These are phyloP conservation scores for Salmacisia buchloeana DNA, from an alignment of 1,284 basidiomycete species.

Conservation along the genomic window DNA sequence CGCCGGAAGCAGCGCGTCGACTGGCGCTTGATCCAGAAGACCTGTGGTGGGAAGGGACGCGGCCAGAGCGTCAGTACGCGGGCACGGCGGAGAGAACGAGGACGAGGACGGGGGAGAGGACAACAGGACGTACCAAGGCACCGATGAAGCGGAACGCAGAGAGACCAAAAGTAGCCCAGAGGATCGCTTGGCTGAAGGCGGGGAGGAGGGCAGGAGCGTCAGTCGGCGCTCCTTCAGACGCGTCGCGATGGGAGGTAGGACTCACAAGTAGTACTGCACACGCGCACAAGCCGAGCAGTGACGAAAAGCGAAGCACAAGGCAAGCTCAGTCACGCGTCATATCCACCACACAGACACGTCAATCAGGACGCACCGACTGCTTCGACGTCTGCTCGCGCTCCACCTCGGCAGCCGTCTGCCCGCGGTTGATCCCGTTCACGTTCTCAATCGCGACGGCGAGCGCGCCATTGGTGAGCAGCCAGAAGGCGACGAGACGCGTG, in stretches of 20 bases:
- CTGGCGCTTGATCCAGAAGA: conserved; percentile 45
- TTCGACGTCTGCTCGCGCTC: conserved; percentile 52
- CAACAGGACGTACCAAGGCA: conserved; percentile 22
- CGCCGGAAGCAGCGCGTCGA: conserved; percentile 41
- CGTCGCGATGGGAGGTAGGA: background rate
- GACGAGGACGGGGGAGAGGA: too few relatives aligned
- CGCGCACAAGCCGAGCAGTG: background rate
- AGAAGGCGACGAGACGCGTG: conserved; percentile 48
- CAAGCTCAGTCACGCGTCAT: background rate
- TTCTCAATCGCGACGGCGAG: conserved; percentile 78
- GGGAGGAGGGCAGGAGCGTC: background rate
- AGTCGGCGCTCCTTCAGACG: too few relatives aligned
- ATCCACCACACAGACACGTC: conserved; percentile 7
- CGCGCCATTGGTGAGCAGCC: conserved; percentile 50
- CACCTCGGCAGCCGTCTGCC: conserved; percentile 51
- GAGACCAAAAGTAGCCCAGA: conserved; percentile 83
- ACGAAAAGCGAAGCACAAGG: background rate
- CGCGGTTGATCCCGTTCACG: conserved; percentile 66
- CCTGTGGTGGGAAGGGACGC: background rate
- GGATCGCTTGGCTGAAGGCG: conserved; percentile 60
- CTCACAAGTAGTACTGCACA: background rate
- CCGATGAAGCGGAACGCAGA: conserved; percentile 68
- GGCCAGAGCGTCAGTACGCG: background rate
- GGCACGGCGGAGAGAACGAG: background rate
- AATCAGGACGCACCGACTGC: conserved; percentile 60